Conservation (phyloP, 805 yeast species). For the Saccharomycopsis synnaedendra region DNA sequence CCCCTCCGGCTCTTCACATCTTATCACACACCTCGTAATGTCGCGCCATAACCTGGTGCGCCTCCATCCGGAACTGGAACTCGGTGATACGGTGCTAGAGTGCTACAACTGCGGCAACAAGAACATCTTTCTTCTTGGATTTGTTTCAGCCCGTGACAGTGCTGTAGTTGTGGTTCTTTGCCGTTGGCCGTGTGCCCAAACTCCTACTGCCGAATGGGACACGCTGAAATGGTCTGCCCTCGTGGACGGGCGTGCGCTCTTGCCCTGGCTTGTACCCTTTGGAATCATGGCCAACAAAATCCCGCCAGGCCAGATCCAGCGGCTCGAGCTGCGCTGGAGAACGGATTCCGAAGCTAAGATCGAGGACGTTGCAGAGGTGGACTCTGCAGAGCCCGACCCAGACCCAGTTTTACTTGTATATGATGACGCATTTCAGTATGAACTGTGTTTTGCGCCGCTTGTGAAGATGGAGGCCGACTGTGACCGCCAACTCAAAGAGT, state of each 20-base stretch:
- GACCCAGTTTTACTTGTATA: slow-evolving; percentile 68
- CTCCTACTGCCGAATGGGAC: slow-evolving; percentile 74
- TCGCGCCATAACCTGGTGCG: slow-evolving; percentile 67
- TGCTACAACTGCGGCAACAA: slow-evolving; percentile 84
- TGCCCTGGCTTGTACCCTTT: slow-evolving; percentile 62
- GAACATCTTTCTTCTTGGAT: slow-evolving; percentile 74
- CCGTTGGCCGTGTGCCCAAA: slow-evolving; percentile 78
- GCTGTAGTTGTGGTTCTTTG: slow-evolving; percentile 81
- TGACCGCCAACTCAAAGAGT: slow-evolving; percentile 63
- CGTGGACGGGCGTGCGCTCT: slow-evolving; percentile 65
- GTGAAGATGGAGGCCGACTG: slow-evolving; percentile 74
- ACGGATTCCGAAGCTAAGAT: slow-evolving; percentile 58
- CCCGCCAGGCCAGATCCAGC: slow-evolving; percentile 51
- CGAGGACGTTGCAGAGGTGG: slow-evolving; percentile 46
- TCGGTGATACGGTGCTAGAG: slow-evolving; percentile 81
- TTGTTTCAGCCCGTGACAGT: slow-evolving; percentile 77
- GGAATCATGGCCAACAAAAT: slow-evolving; percentile 30
- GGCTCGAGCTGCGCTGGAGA: slow-evolving; percentile 76
- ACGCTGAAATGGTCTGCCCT: slow-evolving; percentile 79
- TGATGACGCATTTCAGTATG: slow-evolving; percentile 76
- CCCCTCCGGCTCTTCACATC: slow-evolving; percentile 49
- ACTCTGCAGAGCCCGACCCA: slow-evolving; percentile 39
- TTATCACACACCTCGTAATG: slow-evolving; percentile 73
- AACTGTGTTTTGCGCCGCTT: slow-evolving; percentile 73
- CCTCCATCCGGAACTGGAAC: slow-evolving; percentile 67